Conservation (phyloP, 169 alveolate species). For the Perkinsus chesapeaki region DNA sequence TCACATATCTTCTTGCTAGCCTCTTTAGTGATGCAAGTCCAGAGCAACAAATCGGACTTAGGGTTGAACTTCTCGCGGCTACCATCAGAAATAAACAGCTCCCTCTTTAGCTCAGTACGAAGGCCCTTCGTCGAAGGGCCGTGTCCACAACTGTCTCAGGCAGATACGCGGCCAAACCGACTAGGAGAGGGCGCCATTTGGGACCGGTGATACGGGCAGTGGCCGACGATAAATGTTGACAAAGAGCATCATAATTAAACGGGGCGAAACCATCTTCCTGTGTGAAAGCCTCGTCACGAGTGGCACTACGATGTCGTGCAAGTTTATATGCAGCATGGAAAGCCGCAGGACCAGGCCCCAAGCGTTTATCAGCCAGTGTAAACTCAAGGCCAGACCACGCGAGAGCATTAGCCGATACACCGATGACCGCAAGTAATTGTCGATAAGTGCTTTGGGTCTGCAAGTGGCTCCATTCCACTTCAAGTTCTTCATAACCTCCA, state of each 20-base stretch:
- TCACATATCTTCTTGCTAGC: background rate
- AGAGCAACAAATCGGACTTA: background rate
- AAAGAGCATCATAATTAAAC: background rate
- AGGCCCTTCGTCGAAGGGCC: background rate
- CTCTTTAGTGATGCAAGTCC: background rate
- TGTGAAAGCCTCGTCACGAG: background rate
- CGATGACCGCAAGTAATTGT: background rate
- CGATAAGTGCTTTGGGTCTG: background rate
- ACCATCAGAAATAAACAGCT: no score
- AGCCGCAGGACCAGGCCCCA: background rate
- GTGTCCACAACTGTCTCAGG: background rate
- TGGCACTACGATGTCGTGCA: background rate
- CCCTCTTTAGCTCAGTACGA: background rate
- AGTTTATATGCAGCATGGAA: background rate
- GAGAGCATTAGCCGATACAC: background rate
- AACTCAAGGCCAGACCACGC: background rate
- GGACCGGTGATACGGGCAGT: background rate
- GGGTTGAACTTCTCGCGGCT: background rate
- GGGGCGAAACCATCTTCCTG: background rate
- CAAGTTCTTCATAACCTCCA: background rate
- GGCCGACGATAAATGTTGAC: background rate
- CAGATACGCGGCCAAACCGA: background rate
- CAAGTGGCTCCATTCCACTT: background rate
- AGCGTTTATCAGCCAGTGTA: background rate
- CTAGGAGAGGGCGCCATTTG: background rate